Conservation (phyloP, 179 eudicot species). For the Amaranthus tricolor region DNA sequence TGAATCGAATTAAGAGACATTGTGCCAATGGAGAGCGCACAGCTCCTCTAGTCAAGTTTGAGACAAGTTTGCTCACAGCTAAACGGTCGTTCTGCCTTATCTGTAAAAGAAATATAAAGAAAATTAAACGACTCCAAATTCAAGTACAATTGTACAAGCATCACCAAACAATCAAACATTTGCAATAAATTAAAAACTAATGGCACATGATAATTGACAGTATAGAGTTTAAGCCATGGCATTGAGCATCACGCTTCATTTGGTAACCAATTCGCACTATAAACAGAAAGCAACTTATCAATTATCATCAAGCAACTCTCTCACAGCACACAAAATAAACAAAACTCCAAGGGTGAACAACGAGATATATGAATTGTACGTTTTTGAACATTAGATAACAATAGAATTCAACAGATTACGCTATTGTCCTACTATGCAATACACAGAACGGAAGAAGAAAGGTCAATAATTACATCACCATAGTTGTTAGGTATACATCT, state of each 20-base stretch:
- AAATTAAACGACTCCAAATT: not conserved
- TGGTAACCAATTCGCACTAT: too few relatives aligned
- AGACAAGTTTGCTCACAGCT: conserved; percentile 94
- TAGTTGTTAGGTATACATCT: not conserved
- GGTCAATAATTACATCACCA: not conserved
- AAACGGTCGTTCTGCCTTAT: conserved; percentile 92
- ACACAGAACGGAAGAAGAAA: too few relatives aligned
- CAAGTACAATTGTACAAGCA: not conserved
- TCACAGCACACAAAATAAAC: too few relatives aligned
- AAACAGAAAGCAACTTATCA: too few relatives aligned
- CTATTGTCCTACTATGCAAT: too few relatives aligned
- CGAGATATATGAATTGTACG: not conserved
- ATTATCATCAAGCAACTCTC: too few relatives aligned
- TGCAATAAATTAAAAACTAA: not conserved
- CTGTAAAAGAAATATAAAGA: conserved; percentile 33
- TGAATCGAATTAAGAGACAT: conserved; percentile 85
- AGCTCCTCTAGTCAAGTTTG: conserved; percentile 81
- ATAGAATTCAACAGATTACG: too few relatives aligned
- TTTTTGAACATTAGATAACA: not conserved
- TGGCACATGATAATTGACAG: not conserved
- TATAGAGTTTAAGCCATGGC: too few relatives aligned
- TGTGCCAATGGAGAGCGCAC: conserved; percentile 97
- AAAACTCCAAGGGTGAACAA: not conserved
- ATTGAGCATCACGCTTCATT: too few relatives aligned
- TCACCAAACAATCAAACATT: not conserved